phyloP scores from a whole-genome alignment of 306 rosid genomes.

The Styphnolobium japonicum region DNA sequence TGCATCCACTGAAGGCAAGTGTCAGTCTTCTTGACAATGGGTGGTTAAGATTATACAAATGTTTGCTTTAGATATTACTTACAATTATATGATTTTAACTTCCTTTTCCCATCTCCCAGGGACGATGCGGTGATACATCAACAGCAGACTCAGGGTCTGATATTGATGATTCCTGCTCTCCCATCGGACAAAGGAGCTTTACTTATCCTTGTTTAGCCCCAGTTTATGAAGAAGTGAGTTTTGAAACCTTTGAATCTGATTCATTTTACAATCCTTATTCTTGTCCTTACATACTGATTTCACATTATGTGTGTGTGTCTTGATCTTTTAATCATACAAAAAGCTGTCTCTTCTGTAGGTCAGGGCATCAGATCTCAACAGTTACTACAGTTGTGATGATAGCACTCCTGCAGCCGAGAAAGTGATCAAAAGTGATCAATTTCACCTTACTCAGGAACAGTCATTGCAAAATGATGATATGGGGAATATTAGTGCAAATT shows the following conservation, averaged over 20 bases:
- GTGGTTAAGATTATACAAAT: background rate
- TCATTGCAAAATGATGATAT: conserved; percentile 21
- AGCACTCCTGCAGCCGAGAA: conserved; percentile 33
- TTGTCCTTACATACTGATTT: background rate
- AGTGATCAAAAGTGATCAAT: conserved; percentile 19
- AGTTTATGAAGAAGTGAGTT: conserved; percentile 72
- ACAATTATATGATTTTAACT: background rate
- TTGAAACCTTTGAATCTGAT: background rate
- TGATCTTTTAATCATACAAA: background rate
- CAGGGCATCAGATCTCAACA: conserved; percentile 42
- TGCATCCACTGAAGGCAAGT: conserved; percentile 54
- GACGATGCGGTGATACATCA: conserved; percentile 52
- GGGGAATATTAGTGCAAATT: conserved; percentile 29
- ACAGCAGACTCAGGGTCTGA: conserved; percentile 62
- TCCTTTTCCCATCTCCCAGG: conserved; percentile 38
- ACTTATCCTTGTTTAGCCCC: conserved; percentile 52
- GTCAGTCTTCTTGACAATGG: background rate
- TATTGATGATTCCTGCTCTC: conserved; percentile 61
- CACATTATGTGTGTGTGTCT: background rate
- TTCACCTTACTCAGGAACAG: conserved; percentile 22
- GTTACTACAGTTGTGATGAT: conserved; percentile 62
- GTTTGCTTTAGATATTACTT: background rate
- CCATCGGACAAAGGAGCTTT: conserved; percentile 40
- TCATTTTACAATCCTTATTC: background rate
- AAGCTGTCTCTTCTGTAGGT: conserved; percentile 30